Base-by-base conservation (phyloP, 352 stramenopile genomes). In the Globisporangium ultimum region DNA sequence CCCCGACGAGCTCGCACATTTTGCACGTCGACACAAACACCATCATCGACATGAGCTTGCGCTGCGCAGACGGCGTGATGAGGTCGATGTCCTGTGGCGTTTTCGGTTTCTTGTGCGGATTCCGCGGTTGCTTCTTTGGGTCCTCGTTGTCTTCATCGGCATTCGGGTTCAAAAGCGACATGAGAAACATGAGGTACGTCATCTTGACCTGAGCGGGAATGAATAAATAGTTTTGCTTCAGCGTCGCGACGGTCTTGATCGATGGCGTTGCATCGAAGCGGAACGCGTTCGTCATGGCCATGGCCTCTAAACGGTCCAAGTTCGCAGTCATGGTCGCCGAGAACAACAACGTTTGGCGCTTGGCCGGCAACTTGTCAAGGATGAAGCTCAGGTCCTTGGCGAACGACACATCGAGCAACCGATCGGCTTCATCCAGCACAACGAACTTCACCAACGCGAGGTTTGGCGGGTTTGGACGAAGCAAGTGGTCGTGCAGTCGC, bases 351-450 rank as follows among this genome's bases (percentile, higher is more conserved):
- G 95, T 99, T 64, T 99, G 93, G 34, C 96, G 96, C 58, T 84
- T 80, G 14, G 68, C 21, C 3, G 88, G 84, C 55, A 97, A 50
- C 11, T 72, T 74, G 53, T 92, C 74, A 1, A 98, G 76, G 47
- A 98, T 95, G 55, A 87, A 89, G 46, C 75, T 70, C 55, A 98
- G 56, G 62, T 98, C 92, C 51, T 91, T 90, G 38, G 82, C 72
- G 60, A 96, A 95, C 18, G 87, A 89, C 28, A 86, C 70, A 32
- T 89, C 84, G 42, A 98, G 76, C 58, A 99, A 76, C 28, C 97
- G 80, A 77, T 99, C 97, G 7, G 97, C 97, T 70, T 99, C 97
- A 73, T 99, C 97, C 36, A 99, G 84, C 20, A 99, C 97, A 40
- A 99, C 68, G 68, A 93, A 99, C 63, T 88, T 85, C 45, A 98